Conservation (phyloP, 2,329 filamentous ascomycete genomes). For the Aspergillus persii region DNA sequence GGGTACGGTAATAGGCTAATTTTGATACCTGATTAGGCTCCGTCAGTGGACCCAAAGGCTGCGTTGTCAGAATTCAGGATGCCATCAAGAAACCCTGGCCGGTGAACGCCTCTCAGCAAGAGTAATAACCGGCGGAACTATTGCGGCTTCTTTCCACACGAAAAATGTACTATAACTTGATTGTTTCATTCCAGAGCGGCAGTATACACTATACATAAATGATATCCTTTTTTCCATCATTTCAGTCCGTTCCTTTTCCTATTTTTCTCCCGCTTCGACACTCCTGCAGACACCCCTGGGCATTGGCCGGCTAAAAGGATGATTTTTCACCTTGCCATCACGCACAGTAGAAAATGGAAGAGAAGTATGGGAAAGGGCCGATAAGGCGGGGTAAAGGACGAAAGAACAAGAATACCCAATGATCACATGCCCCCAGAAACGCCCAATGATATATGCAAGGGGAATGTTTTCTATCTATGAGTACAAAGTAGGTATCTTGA, state of each 20-base stretch:
- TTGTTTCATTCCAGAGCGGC: conserved; percentile 30
- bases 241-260: neutral
- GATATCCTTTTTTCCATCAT: conserved; percentile 33
- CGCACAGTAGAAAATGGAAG: too few relatives aligned
- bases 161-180: conserved; percentile 40
- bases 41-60: conserved; percentile 84
- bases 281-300: neutral
- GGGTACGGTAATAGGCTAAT: conserved; percentile 10
- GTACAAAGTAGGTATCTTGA: neutral
- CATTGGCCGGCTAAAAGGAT: neutral
- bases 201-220: conserved; percentile 42
- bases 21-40: conserved; percentile 47
- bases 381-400: neutral
- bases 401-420: neutral
- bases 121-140: neutral
- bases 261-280: neutral
- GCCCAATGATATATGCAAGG: neutral
- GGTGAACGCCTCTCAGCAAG: conserved; percentile 34
- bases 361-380: too few relatives aligned
- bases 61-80: conserved; percentile 81
- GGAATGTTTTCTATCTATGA: neutral
- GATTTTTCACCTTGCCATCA: too few relatives aligned
- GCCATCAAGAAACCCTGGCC: conserved; percentile 84
- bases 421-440: neutral
- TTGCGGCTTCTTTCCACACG: neutral